phyloP scores from a whole-genome alignment of 345 rosid species.

The Raphanus raphanistrum region DNA sequence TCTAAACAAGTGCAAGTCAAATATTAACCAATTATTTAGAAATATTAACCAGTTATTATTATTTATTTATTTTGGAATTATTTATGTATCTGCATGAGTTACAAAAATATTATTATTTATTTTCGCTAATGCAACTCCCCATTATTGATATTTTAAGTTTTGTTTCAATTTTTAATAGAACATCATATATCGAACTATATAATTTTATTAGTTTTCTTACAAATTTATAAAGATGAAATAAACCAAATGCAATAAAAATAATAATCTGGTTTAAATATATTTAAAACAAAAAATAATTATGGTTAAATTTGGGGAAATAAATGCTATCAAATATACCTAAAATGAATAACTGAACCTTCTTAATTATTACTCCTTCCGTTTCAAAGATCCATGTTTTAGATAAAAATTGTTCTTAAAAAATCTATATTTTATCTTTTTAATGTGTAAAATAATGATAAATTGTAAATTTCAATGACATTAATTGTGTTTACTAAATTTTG shows the following conservation, averaged over 20 bases:
- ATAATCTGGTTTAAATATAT: neutral
- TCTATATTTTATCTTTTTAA: too few species aligned
- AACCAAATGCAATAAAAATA: neutral
- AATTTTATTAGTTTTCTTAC: neutral
- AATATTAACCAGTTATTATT: too few species aligned
- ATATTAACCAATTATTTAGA: neutral
- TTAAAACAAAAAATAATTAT: too few species aligned
- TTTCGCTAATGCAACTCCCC: neutral
- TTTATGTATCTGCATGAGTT: neutral
- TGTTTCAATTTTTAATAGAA: neutral
- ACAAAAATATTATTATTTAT: too few species aligned
- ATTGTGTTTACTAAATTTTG: too few species aligned
- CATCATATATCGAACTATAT: neutral
- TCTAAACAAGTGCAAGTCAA: neutral
- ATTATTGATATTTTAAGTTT: too few species aligned
- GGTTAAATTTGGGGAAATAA: neutral
- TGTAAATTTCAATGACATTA: too few species aligned
- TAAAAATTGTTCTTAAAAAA: too few species aligned
- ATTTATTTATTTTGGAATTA: too few species aligned
- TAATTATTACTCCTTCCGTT: too few species aligned
- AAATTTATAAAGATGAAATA: neutral
- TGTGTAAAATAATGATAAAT: too few species aligned
- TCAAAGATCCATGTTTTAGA: too few species aligned
- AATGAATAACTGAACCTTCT: neutral
- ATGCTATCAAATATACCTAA: neutral